phyloP scores from a whole-genome alignment of 441 rosid species.

The Francoa sonchifolia region DNA sequence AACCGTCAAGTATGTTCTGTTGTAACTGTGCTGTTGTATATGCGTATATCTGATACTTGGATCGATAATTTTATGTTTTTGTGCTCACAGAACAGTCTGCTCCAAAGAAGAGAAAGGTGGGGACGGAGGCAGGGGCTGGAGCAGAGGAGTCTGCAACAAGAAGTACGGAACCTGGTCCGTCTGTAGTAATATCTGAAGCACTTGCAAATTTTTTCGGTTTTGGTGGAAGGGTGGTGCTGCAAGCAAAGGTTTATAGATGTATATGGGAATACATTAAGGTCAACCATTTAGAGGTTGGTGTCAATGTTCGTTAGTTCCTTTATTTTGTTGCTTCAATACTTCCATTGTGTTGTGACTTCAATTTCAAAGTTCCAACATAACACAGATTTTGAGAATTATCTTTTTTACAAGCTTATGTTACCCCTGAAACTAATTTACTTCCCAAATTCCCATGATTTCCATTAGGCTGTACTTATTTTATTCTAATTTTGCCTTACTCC shows the following conservation, averaged over 20 bases:
- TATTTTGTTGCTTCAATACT: constrained; percentile 6
- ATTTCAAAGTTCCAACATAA: background rate
- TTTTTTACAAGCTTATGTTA: too few relatives aligned
- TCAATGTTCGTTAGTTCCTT: background rate
- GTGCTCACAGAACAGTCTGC: background rate
- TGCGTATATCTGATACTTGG: too few relatives aligned
- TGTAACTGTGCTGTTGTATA: too few relatives aligned
- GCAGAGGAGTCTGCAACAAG: constrained; percentile 39
- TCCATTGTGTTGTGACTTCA: background rate
- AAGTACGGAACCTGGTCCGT: constrained; percentile 24
- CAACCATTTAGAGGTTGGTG: constrained; percentile 45
- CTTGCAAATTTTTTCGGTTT: constrained; percentile 52
- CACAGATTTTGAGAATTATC: too few relatives aligned
- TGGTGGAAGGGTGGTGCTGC: constrained; percentile 45
- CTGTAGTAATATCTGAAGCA: constrained; percentile 43
- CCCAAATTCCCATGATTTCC: too few relatives aligned
- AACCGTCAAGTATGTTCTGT: constrained; percentile 48
- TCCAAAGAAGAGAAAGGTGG: constrained; percentile 56
- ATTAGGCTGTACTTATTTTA: too few relatives aligned
- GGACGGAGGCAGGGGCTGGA: constrained; percentile 48
- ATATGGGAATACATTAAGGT: constrained; percentile 60
- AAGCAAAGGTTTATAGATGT: constrained; percentile 26
- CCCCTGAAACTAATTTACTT: too few relatives aligned
- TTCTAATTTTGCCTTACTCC: too few relatives aligned
- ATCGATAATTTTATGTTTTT: too few relatives aligned